Conservation (phyloP, 2,329 filamentous ascomycete species). For the Laburnicola sp. region DNA sequence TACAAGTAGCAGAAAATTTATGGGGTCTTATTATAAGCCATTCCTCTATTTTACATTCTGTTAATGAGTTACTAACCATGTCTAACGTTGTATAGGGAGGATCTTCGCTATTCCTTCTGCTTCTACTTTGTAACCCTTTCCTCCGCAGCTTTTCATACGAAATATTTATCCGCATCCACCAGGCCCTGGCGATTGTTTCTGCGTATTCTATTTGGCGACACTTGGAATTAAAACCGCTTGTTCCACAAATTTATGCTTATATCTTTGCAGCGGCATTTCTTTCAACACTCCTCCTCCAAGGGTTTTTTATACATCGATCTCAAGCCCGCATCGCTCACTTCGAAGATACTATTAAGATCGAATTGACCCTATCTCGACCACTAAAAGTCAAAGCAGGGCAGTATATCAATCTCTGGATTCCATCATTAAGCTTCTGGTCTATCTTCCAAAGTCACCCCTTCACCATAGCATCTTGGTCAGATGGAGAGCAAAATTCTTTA, state of each 20-base stretch:
- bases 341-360: constrained; percentile 12
- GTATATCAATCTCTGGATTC: constrained; percentile 15
- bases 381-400: constrained; percentile 13
- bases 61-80: constrained; percentile 5
- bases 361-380: constrained; percentile 11
- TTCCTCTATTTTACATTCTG: constrained; percentile 10
- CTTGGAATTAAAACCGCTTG: constrained; percentile 10
- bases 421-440: constrained; percentile 13
- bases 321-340: constrained; percentile 9
- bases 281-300: constrained; percentile 10
- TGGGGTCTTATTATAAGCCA: constrained; percentile 5
- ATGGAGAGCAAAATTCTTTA: constrained; percentile 11
- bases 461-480: constrained; percentile 14
- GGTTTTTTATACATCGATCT: constrained; percentile 11
- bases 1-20: too few species aligned
- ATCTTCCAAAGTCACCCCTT: constrained; percentile 15
- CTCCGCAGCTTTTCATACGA: constrained; percentile 10
- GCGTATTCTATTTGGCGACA: constrained; percentile 11
- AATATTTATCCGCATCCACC: constrained; percentile 12
- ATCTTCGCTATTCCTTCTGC: constrained; percentile 11
- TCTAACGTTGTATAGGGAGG: constrained; percentile 7
- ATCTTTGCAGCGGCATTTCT: constrained; percentile 10
- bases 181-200: constrained; percentile 11
- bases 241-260: constrained; percentile 11
- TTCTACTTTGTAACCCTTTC: constrained; percentile 10